Percentiles rank a stretch among this genome's conserved stretches.
Conservation (phyloP, 108 stramenopile species). For the Cyclotella cryptica region DNA sequence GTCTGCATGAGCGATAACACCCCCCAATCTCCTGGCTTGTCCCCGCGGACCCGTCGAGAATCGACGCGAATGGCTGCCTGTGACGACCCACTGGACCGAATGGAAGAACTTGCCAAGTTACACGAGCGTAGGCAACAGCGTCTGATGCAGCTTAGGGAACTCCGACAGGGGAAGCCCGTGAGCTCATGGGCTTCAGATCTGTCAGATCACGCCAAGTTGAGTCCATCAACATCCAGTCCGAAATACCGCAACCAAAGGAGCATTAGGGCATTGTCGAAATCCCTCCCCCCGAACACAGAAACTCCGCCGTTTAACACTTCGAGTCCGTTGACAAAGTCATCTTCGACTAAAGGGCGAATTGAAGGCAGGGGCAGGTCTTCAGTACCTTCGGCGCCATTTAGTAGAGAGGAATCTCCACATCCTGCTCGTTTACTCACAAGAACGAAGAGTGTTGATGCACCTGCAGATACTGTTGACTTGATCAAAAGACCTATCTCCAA, state of each 20-base stretch:
- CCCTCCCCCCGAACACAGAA: not conserved
- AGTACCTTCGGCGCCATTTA: not conserved
- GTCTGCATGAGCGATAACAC: constrained; percentile 11
- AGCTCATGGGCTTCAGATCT: not conserved
- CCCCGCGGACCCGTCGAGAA: not conserved
- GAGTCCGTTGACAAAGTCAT: constrained; percentile 1
- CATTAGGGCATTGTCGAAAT: constrained; percentile 2
- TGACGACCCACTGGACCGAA: constrained; percentile 11
- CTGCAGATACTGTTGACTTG: not conserved
- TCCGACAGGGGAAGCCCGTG: not conserved
- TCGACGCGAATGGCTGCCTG: no score
- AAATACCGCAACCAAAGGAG: constrained; percentile 6
- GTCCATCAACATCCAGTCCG: not conserved
- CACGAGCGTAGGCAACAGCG: constrained; percentile 14
- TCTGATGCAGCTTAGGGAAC: constrained; percentile 10
- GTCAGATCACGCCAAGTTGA: not conserved
- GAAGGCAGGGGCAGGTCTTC: constrained; percentile 11
- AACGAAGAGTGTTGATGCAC: constrained; percentile 6
- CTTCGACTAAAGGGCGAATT: not conserved
- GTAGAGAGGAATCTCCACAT: constrained; percentile 17
- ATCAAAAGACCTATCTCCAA: not conserved
- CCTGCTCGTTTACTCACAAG: not conserved
- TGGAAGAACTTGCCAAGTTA: constrained; percentile 15
- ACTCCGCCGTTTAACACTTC: not conserved
- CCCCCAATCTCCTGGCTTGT: not conserved